Base-by-base conservation (phyloP, 805 yeast species). In the Candida tammaniensis region DNA sequence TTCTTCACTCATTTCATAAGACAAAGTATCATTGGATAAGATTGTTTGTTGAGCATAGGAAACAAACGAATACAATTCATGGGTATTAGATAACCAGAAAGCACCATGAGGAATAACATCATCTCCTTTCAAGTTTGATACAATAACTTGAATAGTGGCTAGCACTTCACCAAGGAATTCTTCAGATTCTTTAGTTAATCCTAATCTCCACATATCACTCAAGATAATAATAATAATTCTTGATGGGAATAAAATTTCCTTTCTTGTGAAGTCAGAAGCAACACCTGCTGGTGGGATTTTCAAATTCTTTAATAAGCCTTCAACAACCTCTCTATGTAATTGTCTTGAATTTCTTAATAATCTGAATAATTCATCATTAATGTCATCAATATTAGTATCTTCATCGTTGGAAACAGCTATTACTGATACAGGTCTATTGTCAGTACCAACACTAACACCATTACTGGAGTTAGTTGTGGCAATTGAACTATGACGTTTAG, bases 171-270 rank as follows among this genome's bases (percentile, higher is more conserved):
- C 96, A 42, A 93, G 67, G 55, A 93, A 85, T 37, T 79, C 80
- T 66, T 93, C 98, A 54, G 91, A 80, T 59, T 91, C 96, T 46
- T 83, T 79, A 11, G 96, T 87, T 51, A 88, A 74, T 2, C 98
- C 98, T 30, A 91, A 71, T 62, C 98, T 77, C 98, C 98, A 93
- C 98, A 93, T 88, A 59, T 93, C 98, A 51, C 94, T 82, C 44
- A 91, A 70, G 21, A 91, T 82, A 46, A 93, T 83, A 52, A 93
- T 91, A 52, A 93, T 80, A 46, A 93, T 86, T 69, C 96, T 80
- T 1, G 97, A 93, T 17, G 98, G 98, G 79, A 88, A 93, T 35
- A 93, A 70, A 8, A 91, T 95, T 57, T 93, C 98, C 54, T 88
- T 87, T 54, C 86, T 76, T 11, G 89, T 80, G 44, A 87, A 68